Evolutionary conservation across 768 basidiomycete species (phyloP), one percentile per base, ranked within the genome.

Genomic region (Psilocybe azurescens): DNA sequence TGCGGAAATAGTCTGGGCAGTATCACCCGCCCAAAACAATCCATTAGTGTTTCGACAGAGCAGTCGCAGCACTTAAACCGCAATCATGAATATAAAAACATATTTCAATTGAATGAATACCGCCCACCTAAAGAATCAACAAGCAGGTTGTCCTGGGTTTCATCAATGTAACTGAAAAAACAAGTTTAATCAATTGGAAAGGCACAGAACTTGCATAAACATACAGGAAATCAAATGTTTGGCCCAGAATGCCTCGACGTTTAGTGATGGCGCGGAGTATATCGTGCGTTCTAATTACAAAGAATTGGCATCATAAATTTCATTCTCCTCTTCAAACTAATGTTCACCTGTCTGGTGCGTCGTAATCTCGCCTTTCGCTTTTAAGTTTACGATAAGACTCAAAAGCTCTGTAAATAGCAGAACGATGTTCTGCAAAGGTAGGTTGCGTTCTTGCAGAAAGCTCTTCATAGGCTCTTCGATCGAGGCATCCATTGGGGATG

Each of bases 1-100:
- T 1, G 83, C 81, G 0, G 88, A 86, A 32, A 93, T 92, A 0
- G 90, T 89, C 65, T 93, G 91, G 0, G 91, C 89, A 0, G 91
- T 91, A 69, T 93, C 91, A 0, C 91, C 91, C 2, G 89, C 90
- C 88, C 89, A 91, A 63, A 91, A 89, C n/a, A 91, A 73, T 0
- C 90, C 90, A 56, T 89, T 75, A 0, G 83, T 79, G 65, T 91
- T 90, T 10, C 72, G 72, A 64, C 88, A 91, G 10, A 92, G 67
- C 0, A 77, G 75, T 33, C 89, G 78, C 48, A 92, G 72, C 2
- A 92, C 90, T 91, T 56, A 7, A 11, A 44, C 52, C 4, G 33
- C 11, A 36, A 36, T 11, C 33, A 36, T 11, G 33, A 36, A 36
- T 36, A 36, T 2, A 6, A 5, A 36, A 36, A 7, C 11, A 36